A percentile compares a stretch with the other conserved stretches of the same genome.
Evolutionary conservation across 768 basidiomycete species (phyloP).

Genomic region (Cyclocybe cylindracea): DNA sequence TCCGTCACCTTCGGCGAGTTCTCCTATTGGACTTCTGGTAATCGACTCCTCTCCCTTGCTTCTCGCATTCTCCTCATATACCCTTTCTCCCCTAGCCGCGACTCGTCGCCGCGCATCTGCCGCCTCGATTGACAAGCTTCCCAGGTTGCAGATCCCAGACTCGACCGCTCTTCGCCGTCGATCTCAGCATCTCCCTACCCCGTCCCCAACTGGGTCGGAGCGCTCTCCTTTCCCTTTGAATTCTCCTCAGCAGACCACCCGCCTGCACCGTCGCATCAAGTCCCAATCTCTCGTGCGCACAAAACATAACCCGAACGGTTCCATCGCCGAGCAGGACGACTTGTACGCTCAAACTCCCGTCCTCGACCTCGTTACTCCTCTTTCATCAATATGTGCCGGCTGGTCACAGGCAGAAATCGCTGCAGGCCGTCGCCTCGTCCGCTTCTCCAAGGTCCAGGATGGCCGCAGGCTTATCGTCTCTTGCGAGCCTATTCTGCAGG

Average conservation of each 20-base stretch:
- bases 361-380: slow-evolving; percentile 61
- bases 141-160: slow-evolving; percentile 33
- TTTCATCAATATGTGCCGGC: slow-evolving; percentile 52
- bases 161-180: slow-evolving; percentile 37
- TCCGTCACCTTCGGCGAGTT: slow-evolving; percentile 73
- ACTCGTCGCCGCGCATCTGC: slow-evolving; percentile 16
- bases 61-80: slow-evolving; percentile 3
- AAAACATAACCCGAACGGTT: slow-evolving; percentile 32
- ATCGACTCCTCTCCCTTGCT: slow-evolving; percentile 15
- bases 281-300: slow-evolving; percentile 44
- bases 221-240: slow-evolving; percentile 22
- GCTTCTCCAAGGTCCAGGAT: slow-evolving; percentile 78
- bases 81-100: slow-evolving; percentile 9
- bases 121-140: slow-evolving; percentile 21
- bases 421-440: slow-evolving; percentile 80
- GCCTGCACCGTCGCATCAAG: slow-evolving; percentile 45
- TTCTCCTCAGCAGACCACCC: slow-evolving; percentile 30
- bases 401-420: slow-evolving; percentile 70
- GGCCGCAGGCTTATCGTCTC: slow-evolving; percentile 76
- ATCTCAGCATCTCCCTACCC: slow-evolving; percentile 37
- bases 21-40: slow-evolving; percentile 56
- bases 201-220: slow-evolving; percentile 42
- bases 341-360: slow-evolving; percentile 52
- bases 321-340: slow-evolving; percentile 39
- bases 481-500: slow-evolving; percentile 73